Percentiles rank a stretch among this genome's conserved stretches.
phyloP scores from a whole-genome alignment of 148 eudicot genomes.

The Persicaria maculosa region DNA sequence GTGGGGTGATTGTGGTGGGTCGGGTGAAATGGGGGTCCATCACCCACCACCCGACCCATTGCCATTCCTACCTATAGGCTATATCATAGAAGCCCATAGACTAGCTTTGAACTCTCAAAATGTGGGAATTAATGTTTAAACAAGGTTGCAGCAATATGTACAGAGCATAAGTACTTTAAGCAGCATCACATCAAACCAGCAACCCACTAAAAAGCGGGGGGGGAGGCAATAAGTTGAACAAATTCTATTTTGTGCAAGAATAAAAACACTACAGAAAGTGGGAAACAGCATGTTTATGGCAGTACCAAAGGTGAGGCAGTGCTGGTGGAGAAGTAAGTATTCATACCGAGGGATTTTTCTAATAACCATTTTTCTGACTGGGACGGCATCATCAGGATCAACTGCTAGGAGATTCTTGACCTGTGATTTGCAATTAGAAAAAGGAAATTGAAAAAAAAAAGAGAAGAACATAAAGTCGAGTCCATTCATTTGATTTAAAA shows the following conservation, averaged over 20 bases:
- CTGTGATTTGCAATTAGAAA: conserved; percentile 30
- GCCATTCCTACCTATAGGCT: no score
- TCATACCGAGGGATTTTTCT: conserved; percentile 81
- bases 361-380: conserved; percentile 68
- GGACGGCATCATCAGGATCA: conserved; percentile 70
- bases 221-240: not conserved
- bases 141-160: not conserved
- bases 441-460: conserved; percentile 4
- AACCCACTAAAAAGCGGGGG: not conserved
- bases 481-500: conserved; percentile 5
- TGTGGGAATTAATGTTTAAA: no score
- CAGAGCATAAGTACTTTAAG: not conserved
- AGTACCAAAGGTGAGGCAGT: not conserved
- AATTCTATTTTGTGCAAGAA: not conserved
- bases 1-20: no score
- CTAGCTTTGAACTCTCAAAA: no score
- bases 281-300: not conserved
- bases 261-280: not conserved
- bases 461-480: not conserved
- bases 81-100: no score
- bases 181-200: not conserved
- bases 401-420: conserved; percentile 81
- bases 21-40: no score
- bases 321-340: not conserved
- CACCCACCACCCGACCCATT: no score